A percentile compares a stretch with the other conserved stretches of the same genome.
phyloP scores from a whole-genome alignment of 345 rosid species.

The Zanthoxylum bungeanum region DNA sequence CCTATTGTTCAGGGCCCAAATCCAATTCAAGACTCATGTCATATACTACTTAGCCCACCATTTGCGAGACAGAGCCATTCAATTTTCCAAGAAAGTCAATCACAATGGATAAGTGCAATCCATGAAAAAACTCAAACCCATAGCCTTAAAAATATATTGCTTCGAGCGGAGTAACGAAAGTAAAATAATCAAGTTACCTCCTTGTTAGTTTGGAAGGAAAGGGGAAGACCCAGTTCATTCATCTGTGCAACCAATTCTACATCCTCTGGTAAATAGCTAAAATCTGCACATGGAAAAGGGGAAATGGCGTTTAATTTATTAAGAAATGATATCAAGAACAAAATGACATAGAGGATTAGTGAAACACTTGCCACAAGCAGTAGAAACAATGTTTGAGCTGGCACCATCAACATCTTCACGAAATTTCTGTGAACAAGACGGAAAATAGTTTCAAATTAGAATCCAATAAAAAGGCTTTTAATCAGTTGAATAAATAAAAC shows the following conservation, averaged over 20 bases:
- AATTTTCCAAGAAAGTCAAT: neutral
- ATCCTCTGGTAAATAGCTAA: slow-evolving; percentile 31
- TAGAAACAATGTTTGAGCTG: slow-evolving; percentile 13
- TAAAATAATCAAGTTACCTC: slow-evolving; percentile 36
- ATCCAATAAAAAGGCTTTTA: neutral
- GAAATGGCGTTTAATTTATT: neutral
- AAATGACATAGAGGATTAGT: neutral
- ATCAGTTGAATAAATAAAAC: neutral
- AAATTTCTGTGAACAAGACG: slow-evolving; percentile 30
- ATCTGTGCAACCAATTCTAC: slow-evolving; percentile 47
- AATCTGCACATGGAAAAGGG: slow-evolving; percentile 24
- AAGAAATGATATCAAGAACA: neutral
- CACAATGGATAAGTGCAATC: neutral
- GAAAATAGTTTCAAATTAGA: neutral
- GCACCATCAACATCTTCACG: slow-evolving; percentile 16
- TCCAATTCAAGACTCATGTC: neutral
- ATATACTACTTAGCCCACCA: neutral
- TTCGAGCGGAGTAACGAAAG: neutral
- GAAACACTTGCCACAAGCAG: slow-evolving; percentile 29
- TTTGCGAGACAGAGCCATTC: neutral
- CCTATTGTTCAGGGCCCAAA: neutral
- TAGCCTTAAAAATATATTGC: neutral
- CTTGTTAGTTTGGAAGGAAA: slow-evolving; percentile 64
- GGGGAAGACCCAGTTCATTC: slow-evolving; percentile 75
- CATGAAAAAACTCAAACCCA: neutral